Conservation (phyloP, 345 rosid species). For the Draba incana region DNA sequence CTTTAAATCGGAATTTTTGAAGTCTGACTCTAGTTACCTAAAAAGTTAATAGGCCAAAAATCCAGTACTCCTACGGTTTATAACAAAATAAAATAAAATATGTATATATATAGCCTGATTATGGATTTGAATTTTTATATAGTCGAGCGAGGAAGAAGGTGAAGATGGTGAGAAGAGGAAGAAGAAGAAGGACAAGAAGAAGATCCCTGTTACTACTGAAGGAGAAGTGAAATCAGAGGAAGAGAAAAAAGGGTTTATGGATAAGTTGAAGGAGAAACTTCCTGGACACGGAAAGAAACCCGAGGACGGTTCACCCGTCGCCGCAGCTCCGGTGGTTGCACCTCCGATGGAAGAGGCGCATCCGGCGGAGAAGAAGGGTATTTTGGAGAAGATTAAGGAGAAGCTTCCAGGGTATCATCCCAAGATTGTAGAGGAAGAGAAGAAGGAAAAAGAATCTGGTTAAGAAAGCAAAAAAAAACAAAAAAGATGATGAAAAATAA, state of each 20-base stretch:
- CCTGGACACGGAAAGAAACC: conserved; percentile 48
- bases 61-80: no score
- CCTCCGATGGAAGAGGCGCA: conserved; percentile 37
- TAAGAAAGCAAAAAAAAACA: background rate
- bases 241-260: conserved; percentile 61
- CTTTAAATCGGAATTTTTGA: no score
- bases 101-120: no score
- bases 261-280: conserved; percentile 55
- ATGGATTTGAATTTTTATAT: background rate
- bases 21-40: no score
- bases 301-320: conserved; percentile 47
- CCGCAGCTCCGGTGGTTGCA: conserved; percentile 40
- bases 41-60: background rate
- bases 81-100: no score
- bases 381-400: conserved; percentile 88
- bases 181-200: conserved; percentile 58
- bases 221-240: conserved; percentile 45
- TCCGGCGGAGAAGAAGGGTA: conserved; percentile 69
- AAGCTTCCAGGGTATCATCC: conserved; percentile 85
- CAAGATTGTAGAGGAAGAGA: conserved; percentile 54
- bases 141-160: conserved; percentile 88
- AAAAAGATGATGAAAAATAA: conserved; percentile 21
- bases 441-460: conserved; percentile 42
- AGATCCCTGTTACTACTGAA: conserved; percentile 17
- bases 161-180: conserved; percentile 61